Percentiles rank a stretch among this genome's conserved stretches.
These are phyloP conservation scores for Hydnomerulius pinastri DNA, from an alignment of 768 basidiomycete genomes.

Conservation along the genomic window DNA sequence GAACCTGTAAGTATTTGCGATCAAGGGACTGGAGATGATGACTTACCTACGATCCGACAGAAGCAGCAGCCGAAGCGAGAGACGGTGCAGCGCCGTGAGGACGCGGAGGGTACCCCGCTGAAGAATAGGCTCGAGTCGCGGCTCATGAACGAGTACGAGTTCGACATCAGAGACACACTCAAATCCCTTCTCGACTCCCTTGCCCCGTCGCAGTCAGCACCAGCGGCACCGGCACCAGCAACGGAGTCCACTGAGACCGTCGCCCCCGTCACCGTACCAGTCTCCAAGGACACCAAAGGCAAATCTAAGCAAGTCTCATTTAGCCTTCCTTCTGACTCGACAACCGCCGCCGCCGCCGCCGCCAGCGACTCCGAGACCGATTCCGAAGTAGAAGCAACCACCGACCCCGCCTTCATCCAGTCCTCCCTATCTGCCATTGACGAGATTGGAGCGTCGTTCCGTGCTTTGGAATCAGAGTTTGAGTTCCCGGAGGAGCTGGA, in stretches of 20 bases:
- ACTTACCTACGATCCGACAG: not conserved
- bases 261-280: constrained; percentile 2
- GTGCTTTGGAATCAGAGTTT: constrained; percentile 38
- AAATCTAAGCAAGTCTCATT: constrained; percentile 34
- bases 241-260: not conserved
- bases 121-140: not conserved
- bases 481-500: constrained; percentile 36
- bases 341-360: too few species aligned
- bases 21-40: not conserved
- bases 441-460: constrained; percentile 45
- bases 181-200: not conserved
- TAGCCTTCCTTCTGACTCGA: not conserved
- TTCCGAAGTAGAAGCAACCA: constrained; percentile 14
- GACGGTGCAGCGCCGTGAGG: not conserved
- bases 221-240: not conserved
- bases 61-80: not conserved
- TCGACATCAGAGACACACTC: constrained; percentile 1
- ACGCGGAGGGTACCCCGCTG: not conserved
- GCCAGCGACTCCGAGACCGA: constrained; percentile 7
- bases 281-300: constrained; percentile 32
- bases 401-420: constrained; percentile 1
- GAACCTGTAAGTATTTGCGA: not conserved
- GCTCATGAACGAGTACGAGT: constrained; percentile 3
- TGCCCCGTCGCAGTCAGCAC: constrained; percentile 1
- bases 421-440: constrained; percentile 40